Evolutionary conservation across 371 early-diverging fungal species (phyloP).

Genomic region (Mortierella sp.): DNA sequence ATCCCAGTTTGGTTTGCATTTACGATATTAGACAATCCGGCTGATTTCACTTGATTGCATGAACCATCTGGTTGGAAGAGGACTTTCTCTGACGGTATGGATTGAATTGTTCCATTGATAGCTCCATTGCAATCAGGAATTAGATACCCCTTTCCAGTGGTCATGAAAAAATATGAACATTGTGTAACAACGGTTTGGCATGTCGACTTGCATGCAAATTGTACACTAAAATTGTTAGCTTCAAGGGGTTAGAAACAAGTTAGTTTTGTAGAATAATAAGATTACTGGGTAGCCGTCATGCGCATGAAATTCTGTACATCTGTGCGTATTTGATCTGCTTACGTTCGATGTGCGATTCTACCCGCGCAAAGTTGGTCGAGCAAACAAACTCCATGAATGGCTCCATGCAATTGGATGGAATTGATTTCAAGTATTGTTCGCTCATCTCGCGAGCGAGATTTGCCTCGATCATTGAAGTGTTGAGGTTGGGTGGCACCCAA

Average conservation of each 20-base stretch:
- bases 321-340: not conserved
- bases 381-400: not conserved
- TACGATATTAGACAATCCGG: not conserved
- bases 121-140: constrained; percentile 63
- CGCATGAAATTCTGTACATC: too few species aligned
- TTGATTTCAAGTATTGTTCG: too few species aligned
- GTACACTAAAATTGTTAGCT: constrained; percentile 32
- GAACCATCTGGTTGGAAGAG: constrained; percentile 57
- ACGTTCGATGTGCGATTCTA: not conserved
- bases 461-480: constrained; percentile 7
- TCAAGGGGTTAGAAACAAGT: not conserved
- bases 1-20: not conserved
- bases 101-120: constrained; percentile 24
- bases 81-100: constrained; percentile 32
- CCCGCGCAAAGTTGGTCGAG: not conserved
- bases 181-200: constrained; percentile 56
- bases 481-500: constrained; percentile 17
- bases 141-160: constrained; percentile 16
- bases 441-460: not conserved
- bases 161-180: constrained; percentile 44
- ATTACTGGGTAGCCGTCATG: too few species aligned
- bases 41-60: constrained; percentile 43
- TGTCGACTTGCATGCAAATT: constrained; percentile 63
- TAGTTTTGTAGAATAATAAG: too few species aligned
- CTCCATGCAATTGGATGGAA: not conserved